Conservation (phyloP, 257 asterid genomes). For the Eustoma russellianum region DNA sequence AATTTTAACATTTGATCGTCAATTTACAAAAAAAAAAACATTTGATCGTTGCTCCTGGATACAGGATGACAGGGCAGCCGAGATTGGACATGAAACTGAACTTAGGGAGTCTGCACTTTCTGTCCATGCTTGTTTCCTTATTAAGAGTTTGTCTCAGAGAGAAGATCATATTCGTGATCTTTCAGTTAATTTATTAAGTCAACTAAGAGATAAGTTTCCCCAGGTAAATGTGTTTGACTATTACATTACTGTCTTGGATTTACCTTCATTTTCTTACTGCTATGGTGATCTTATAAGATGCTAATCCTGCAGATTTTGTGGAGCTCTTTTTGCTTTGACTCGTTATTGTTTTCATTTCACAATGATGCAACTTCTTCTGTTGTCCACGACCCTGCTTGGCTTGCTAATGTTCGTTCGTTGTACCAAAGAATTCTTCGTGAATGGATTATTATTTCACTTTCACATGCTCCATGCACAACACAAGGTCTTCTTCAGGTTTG, state of each 20-base stretch:
- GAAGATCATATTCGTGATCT: constrained; percentile 84
- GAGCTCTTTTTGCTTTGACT: constrained; percentile 89
- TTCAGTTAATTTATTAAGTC: constrained; percentile 74
- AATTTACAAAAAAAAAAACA: no score
- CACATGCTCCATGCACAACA: constrained; percentile 96
- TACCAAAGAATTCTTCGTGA: constrained; percentile 90
- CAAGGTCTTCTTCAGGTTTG: constrained; percentile 99
- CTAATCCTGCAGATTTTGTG: constrained; percentile 65
- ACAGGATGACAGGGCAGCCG: constrained; percentile 84
- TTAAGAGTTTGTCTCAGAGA: constrained; percentile 86
- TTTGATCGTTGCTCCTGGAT: constrained; percentile 28
- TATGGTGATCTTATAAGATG: constrained; percentile 13
- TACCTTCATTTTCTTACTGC: constrained; percentile 21
- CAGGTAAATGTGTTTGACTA: constrained; percentile 46
- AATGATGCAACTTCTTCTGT: constrained; percentile 82
- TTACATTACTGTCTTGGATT: constrained; percentile 9
- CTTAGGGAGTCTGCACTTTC: constrained; percentile 76
- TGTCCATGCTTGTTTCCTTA: constrained; percentile 86
- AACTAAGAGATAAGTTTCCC: constrained; percentile 84
- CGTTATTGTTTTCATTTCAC: constrained; percentile 76
- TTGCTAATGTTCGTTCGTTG: constrained; percentile 81
- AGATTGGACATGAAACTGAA: constrained; percentile 71
- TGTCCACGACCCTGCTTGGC: constrained; percentile 90
- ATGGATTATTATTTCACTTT: constrained; percentile 89
- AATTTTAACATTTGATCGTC: constrained; percentile 15